Conservation (phyloP, 73 alveolate genomes). For the Tetrahymena thermophila region DNA sequence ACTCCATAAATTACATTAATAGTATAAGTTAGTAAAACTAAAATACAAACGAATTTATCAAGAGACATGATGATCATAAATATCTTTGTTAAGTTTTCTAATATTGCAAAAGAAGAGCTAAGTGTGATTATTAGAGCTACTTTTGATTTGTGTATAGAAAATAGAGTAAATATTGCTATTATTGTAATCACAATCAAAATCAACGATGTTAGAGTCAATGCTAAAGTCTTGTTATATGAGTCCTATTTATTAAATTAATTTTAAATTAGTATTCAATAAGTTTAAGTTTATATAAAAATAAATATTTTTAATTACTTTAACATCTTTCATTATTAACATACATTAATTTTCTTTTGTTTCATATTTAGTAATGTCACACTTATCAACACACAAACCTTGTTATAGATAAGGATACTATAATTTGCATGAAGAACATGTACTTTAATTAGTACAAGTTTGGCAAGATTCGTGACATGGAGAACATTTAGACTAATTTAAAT, state of each 20-base stretch:
- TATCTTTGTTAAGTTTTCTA: neutral
- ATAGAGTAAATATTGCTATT: neutral
- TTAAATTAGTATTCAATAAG: neutral
- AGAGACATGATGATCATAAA: neutral
- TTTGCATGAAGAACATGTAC: neutral
- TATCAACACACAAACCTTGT: neutral
- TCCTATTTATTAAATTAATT: neutral
- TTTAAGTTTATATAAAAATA: no score
- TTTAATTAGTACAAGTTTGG: neutral
- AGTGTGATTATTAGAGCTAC: neutral
- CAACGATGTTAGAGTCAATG: neutral
- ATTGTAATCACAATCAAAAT: neutral
- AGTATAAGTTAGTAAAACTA: neutral
- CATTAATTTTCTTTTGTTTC: neutral
- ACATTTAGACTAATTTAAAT: neutral
- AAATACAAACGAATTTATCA: neutral
- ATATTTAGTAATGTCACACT: neutral
- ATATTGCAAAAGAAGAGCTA: neutral
- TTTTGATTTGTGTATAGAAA: neutral
- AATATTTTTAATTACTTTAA: neutral
- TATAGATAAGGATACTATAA: neutral
- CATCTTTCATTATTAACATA: neutral
- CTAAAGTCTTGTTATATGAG: neutral
- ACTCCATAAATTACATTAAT: neutral
- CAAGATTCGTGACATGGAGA: neutral